These are phyloP conservation scores for Lachnellula suecica DNA, from an alignment of 2,329 filamentous ascomycete species.

Conservation along the genomic window DNA sequence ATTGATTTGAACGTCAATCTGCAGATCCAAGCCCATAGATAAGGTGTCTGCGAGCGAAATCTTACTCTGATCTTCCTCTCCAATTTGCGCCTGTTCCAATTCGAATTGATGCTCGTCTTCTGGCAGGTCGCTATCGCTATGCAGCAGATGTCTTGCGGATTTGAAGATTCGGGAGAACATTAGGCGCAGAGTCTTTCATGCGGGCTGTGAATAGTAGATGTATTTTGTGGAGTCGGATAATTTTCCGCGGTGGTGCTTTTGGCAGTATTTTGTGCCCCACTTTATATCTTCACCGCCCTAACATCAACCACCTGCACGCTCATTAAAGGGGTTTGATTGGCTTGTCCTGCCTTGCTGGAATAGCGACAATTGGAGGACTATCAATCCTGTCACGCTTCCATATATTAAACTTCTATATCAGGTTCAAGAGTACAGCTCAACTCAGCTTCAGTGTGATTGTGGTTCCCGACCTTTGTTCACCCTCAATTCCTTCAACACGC, in stretches of 20 bases:
- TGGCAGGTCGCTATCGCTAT: conserved; percentile 6
- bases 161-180: conserved; percentile 30
- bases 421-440: too few species aligned
- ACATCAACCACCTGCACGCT: background rate
- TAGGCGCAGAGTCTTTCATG: background rate
- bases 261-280: background rate
- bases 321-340: too few species aligned
- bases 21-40: background rate
- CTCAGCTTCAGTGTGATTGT: too few species aligned
- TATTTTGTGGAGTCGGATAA: background rate
- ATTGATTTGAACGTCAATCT: background rate
- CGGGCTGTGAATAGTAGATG: background rate
- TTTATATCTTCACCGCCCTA: background rate
- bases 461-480: background rate
- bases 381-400: too few species aligned
- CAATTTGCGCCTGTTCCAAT: background rate
- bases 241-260: background rate
- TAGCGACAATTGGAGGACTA: too few species aligned
- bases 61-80: conserved; percentile 5
- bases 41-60: background rate
- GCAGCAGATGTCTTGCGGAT: conserved; percentile 24
- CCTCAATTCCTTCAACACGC: background rate
- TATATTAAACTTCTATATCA: too few species aligned
- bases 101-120: background rate
- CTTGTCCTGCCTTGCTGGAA: too few species aligned